phyloP scores from a whole-genome alignment of 2,329 filamentous ascomycete genomes.

The Trichoderma sp. region DNA sequence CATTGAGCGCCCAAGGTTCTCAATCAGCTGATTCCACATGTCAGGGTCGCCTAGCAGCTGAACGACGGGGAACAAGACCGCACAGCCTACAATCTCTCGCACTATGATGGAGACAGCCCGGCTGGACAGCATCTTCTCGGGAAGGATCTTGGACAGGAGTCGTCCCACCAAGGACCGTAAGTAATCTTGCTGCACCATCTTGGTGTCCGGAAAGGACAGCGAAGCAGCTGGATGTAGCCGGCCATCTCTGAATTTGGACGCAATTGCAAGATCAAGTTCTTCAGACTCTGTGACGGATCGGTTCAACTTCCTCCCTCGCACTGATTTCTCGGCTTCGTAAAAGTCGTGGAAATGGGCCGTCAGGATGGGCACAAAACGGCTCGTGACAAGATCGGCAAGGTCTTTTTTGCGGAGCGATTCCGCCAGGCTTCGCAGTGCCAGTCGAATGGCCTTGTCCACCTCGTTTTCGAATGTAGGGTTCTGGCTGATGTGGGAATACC shows the following conservation, averaged over 20 bases:
- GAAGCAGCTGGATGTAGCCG: conserved; percentile 84
- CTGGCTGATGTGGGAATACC: conserved; percentile 84
- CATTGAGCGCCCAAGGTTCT: conserved; percentile 80
- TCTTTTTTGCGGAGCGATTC: conserved; percentile 74
- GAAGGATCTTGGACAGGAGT: conserved; percentile 72
- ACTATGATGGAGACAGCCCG: conserved; percentile 76
- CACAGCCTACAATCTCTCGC: conserved; percentile 87
- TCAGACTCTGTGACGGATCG: conserved; percentile 92
- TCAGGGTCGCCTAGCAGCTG: conserved; percentile 84
- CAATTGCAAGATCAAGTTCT: conserved; percentile 91
- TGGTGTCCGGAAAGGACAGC: conserved; percentile 78
- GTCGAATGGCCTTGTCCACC: conserved; percentile 75
- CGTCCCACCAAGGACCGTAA: conserved; percentile 70
- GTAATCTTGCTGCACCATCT: conserved; percentile 83
- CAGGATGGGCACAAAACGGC: conserved; percentile 79
- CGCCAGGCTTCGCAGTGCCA: conserved; percentile 66
- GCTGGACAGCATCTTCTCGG: conserved; percentile 71
- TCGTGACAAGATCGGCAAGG: conserved; percentile 77
- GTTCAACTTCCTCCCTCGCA: conserved; percentile 83
- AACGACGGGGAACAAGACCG: conserved; percentile 80
- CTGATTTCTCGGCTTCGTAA: conserved; percentile 80
- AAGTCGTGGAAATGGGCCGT: conserved; percentile 88
- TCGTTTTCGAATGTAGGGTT: conserved; percentile 79
- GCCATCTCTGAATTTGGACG: conserved; percentile 87
- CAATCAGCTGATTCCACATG: conserved; percentile 95